Base-by-base conservation (phyloP, 2,329 filamentous ascomycete genomes). In the Lanzia echinophila region DNA sequence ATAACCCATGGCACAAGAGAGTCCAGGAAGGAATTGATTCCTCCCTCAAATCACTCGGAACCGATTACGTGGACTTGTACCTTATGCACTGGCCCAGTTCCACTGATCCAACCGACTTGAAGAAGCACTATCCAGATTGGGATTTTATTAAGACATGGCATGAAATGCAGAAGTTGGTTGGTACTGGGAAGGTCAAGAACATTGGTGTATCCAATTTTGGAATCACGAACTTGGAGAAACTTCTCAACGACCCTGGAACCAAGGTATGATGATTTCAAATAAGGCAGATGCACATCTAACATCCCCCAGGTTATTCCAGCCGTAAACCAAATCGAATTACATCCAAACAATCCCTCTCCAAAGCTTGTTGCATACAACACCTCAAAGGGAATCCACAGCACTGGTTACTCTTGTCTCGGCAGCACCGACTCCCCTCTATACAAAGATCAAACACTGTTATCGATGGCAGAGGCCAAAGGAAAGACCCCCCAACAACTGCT, bases 201-300 rank as follows among this genome's bases (percentile, higher is more conserved):
- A 90, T 92, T 68, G 88, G 88, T 63, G 86, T 94, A 54, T 90
- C 87, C 70, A 95, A 95, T 78, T 94, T 95, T 69, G 86, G 79
- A 59, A 88, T 91, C 69, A 81, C 75, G 70, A 88, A 94, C 72
- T 75, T 94, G 36, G 86, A 92, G 77, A 87, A 81, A 70, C 78
- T 94, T 55, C 75, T 94, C 58, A 82, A 78, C 62, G 79, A 86
- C 62, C 77, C 81, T 11, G 76, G 75, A 59, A 81, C 76, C 72
- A 84, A 83, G 73, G 83, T 80, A 65, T 50, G 69, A 20, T 41
- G 19, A 41, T n/a, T 13, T 34, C 13, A 28, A 24, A 44, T 15
- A 5, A 19, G 2, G 20, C 2, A 47, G 12, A 12, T 11, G 33
- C 13, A 20, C 52, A 24, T 55, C 43, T 36, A 32, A 47, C 43